Conservation (phyloP, 306 rosid genomes). For the Trifolium pratense region DNA sequence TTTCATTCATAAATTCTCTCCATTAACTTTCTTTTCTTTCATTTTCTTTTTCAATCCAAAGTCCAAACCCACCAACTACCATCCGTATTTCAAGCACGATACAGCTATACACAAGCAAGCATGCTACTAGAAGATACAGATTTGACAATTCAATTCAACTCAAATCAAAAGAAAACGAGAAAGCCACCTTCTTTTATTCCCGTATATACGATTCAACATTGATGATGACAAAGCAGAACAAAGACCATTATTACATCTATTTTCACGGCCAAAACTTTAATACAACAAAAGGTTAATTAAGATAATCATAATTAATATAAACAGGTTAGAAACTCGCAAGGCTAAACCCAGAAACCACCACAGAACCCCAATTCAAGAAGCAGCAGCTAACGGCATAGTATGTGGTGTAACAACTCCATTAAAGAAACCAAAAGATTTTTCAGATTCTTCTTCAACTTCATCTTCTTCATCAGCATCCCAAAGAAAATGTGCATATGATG, state of each 20-base stretch:
- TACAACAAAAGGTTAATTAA: slow-evolving; percentile 37
- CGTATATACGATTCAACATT: slow-evolving; percentile 31
- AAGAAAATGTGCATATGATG: slow-evolving; percentile 83
- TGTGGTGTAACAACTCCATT: slow-evolving; percentile 55
- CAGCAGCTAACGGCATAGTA: slow-evolving; percentile 62
- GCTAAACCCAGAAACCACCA: slow-evolving; percentile 5
- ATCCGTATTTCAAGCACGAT: not conserved
- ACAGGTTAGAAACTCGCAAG: slow-evolving; percentile 52
- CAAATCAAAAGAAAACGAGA: slow-evolving; percentile 12
- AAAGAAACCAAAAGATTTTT: slow-evolving; percentile 48
- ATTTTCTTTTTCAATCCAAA: not conserved
- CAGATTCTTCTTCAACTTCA: slow-evolving; percentile 50
- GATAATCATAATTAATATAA: slow-evolving; percentile 11
- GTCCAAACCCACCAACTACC: not conserved
- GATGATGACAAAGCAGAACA: slow-evolving; percentile 4
- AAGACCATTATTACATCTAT: slow-evolving; percentile 29
- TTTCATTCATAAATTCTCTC: not conserved
- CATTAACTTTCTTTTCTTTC: not conserved
- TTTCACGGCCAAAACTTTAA: slow-evolving; percentile 45
- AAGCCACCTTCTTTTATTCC: slow-evolving; percentile 31
- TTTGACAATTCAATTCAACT: slow-evolving; percentile 28
- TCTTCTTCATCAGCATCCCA: slow-evolving; percentile 89
- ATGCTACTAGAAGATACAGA: slow-evolving; percentile 7
- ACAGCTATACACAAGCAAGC: slow-evolving; percentile 1
- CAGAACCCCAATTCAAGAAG: slow-evolving; percentile 49